Evolutionary conservation across 306 rosid species (phyloP), one percentile per base, ranked within the genome.

Genomic region (Quercus dentata): DNA sequence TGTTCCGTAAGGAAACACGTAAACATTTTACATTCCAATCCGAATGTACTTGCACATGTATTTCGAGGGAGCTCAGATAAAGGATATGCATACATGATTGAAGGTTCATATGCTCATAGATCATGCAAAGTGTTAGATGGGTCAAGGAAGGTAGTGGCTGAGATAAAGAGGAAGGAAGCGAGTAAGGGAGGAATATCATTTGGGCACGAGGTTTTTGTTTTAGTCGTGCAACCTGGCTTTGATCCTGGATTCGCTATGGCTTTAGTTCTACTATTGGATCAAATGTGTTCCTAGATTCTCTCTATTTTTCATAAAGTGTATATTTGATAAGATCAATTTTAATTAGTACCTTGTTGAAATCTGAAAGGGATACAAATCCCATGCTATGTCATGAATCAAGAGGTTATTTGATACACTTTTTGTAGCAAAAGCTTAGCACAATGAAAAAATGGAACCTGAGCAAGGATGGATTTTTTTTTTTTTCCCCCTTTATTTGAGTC

Each of bases 231-330:
- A n/a, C 89, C 96, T 19, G 90, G 80, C 10, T 85, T 88, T 70
- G 92, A 92, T 83, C 78, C 92, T 20, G 91, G 80, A 9, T 87
- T 92, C 62, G 96, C 97, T 12, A 94, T 94, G 98, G 94, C 92
- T 62, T 86, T 94, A 19, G 88, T 94, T 74, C 77, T 94, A 20
- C 79, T 88, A 10, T 87, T 94, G 46, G 94, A 94, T 84, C 97
- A 89, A 73, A 89, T 92, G 97, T 92, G 89, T 79, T 85, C 88
- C 4, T 88, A 65, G 83, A 1, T 73, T 52, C 23, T 23, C 2
- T 12, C 5, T 2, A 12, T 49, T 49, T 49, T 49, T 49, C 54
- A 12, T 49, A 3, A 1, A 3, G 46, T 41, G 20, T 8, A 31
- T 8, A 10, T 23, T 11, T 13, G 33, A 8, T 10, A 59, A 59